phyloP scores from a whole-genome alignment of 177 flowering plant species.

The Vitis hybrid region DNA sequence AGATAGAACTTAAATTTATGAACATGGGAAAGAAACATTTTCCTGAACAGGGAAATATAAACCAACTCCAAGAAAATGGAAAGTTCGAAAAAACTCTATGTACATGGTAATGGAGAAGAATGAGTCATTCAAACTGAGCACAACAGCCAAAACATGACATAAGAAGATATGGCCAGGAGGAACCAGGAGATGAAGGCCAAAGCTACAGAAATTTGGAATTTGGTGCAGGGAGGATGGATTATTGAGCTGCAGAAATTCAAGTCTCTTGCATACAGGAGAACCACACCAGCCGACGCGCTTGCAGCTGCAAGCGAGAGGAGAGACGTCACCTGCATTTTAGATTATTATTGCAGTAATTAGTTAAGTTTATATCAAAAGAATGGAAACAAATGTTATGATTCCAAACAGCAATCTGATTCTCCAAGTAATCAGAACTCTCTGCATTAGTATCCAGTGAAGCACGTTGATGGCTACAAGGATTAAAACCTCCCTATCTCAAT shows the following conservation, averaged over 20 bases:
- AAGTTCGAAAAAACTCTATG: not conserved
- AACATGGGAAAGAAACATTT: not conserved
- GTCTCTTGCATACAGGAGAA: slow-evolving; percentile 29
- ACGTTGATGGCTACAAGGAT: no score
- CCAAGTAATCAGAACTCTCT: no score
- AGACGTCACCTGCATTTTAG: slow-evolving; percentile 31
- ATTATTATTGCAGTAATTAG: not conserved
- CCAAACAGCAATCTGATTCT: no score
- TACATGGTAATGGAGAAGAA: not conserved
- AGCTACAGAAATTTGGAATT: slow-evolving; percentile 25
- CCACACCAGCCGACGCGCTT: slow-evolving; percentile 36
- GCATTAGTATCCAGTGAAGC: no score
- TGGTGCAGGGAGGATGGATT: slow-evolving; percentile 13
- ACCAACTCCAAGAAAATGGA: not conserved
- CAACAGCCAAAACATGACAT: slow-evolving; percentile 35
- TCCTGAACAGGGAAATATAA: not conserved
- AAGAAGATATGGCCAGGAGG: slow-evolving; percentile 31
- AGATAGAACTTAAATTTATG: not conserved
- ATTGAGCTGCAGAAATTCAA: slow-evolving; percentile 16
- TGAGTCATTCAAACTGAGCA: slow-evolving; percentile 20
- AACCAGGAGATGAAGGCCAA: slow-evolving; percentile 38
- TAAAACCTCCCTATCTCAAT: no score
- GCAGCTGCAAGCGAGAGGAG: slow-evolving; percentile 36
- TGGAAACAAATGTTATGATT: no score
- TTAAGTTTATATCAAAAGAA: not conserved